These are phyloP conservation scores for Xerocomus minutiporus DNA, from an alignment of 1,284 basidiomycete genomes.

Conservation along the genomic window DNA sequence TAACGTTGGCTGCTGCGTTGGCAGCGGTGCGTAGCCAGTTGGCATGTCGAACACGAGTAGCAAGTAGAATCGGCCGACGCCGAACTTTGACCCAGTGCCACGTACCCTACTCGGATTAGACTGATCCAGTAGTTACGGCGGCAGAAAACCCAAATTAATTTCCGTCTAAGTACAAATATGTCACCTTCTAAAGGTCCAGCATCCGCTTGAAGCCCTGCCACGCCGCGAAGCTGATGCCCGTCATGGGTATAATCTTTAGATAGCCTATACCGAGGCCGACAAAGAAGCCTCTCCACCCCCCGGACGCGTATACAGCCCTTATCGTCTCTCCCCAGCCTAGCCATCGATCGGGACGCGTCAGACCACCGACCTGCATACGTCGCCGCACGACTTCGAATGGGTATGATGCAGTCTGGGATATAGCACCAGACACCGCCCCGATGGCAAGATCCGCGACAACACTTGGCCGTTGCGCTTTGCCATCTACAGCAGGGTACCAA, in stretches of 20 bases:
- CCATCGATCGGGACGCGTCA: slow-evolving; percentile 74
- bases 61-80: not conserved
- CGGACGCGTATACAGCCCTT: slow-evolving; percentile 58
- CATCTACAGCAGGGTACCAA: slow-evolving; percentile 47
- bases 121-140: no score
- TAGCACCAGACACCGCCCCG: slow-evolving; percentile 87
- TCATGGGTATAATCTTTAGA: slow-evolving; percentile 97
- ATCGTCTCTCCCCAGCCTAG: slow-evolving; percentile 79
- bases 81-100: not conserved
- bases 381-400: slow-evolving; percentile 94
- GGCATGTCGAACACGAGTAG: slow-evolving; percentile 32
- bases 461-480: slow-evolving; percentile 39
- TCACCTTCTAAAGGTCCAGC: slow-evolving; percentile 41
- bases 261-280: slow-evolving; percentile 93
- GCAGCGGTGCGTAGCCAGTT: slow-evolving; percentile 49
- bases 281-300: slow-evolving; percentile 88
- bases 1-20: slow-evolving; percentile 41
- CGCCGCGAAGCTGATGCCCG: slow-evolving; percentile 72
- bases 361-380: slow-evolving; percentile 94
- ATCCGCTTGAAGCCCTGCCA: slow-evolving; percentile 72
- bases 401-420: slow-evolving; percentile 90
- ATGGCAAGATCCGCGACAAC: slow-evolving; percentile 64
- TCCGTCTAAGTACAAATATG: no score
- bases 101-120: no score
- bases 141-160: no score